Evolutionary conservation across 1,284 basidiomycete species (phyloP).

Genomic region (Mycena citricolor): DNA sequence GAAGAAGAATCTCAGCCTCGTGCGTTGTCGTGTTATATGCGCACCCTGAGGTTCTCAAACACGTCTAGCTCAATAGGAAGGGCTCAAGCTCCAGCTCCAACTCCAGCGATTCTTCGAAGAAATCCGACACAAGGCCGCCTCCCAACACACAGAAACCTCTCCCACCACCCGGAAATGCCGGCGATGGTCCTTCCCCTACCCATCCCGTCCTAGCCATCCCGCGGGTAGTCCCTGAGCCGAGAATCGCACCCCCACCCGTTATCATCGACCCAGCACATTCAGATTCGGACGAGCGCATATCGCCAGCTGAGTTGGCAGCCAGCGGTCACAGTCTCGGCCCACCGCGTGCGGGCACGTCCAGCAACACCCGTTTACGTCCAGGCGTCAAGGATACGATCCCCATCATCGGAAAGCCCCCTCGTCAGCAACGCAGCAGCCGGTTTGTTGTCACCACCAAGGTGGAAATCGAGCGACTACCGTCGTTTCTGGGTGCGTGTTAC

Average conservation of each 20-base stretch:
- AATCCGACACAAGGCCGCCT: constrained; percentile 61
- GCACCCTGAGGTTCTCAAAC: constrained; percentile 19
- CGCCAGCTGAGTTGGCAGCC: constrained; percentile 54
- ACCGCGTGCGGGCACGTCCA: constrained; percentile 62
- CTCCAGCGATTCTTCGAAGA: constrained; percentile 69
- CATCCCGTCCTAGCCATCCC: constrained; percentile 45
- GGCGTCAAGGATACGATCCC: constrained; percentile 93
- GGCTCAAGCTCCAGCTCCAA: too few species aligned
- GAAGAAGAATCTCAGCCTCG: constrained; percentile 54
- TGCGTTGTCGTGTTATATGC: constrained; percentile 15
- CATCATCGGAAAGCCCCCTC: constrained; percentile 90
- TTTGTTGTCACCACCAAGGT: constrained; percentile 97
- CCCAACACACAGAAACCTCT: constrained; percentile 65
- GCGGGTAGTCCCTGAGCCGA: constrained; percentile 87
- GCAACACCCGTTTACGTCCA: constrained; percentile 56
- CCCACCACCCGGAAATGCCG: constrained; percentile 47
- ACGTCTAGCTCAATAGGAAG: constrained; percentile 66
- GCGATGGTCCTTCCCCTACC: constrained; percentile 47
- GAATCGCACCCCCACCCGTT: constrained; percentile 65
- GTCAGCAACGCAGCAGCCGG: constrained; percentile 93
- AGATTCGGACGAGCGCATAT: constrained; percentile 40
- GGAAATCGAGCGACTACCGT: constrained; percentile 92
- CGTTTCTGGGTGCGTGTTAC: constrained; percentile 81
- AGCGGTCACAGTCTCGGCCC: constrained; percentile 54
- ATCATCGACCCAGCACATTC: constrained; percentile 34